A percentile compares a stretch with the other conserved stretches of the same genome.
These are phyloP conservation scores for Daldinia sp. DNA, from an alignment of 2,329 filamentous ascomycete species.

Conservation along the genomic window DNA sequence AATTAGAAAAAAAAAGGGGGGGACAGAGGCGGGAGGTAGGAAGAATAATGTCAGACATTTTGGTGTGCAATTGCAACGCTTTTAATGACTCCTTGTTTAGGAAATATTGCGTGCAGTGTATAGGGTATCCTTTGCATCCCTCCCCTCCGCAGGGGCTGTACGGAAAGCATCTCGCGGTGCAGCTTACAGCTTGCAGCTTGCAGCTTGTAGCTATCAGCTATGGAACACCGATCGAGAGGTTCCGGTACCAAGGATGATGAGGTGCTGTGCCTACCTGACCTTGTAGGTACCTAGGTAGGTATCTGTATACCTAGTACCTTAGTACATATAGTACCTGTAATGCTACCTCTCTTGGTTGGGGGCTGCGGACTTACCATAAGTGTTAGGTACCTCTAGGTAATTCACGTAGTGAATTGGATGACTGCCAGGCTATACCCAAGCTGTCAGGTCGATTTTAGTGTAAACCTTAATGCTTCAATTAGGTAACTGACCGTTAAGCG, in stretches of 20 bases:
- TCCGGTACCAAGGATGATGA: constrained; percentile 1
- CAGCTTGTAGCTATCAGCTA: neutral
- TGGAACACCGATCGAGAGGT: neutral
- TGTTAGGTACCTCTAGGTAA: no score
- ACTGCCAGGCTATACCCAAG: no score
- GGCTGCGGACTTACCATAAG: neutral
- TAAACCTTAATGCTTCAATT: no score
- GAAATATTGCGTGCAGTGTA: neutral
- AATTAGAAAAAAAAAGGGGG: neutral
- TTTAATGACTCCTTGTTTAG: constrained; percentile 2
- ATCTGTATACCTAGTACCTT: no score
- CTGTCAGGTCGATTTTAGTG: no score
- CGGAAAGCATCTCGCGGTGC: neutral
- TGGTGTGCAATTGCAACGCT: neutral
- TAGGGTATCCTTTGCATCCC: neutral
- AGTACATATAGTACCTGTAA: no score
- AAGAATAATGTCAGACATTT: neutral
- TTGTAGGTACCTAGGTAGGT: no score
- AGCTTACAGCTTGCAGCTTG: neutral
- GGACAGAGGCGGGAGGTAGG: neutral
- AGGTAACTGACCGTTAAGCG: no score
- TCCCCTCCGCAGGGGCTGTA: neutral
- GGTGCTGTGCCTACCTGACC: neutral
- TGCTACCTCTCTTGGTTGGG: no score
- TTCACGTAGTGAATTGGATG: no score